Evolutionary conservation across 148 eudicot genomes (phyloP).

Genomic region (Selenicereus undatus): DNA sequence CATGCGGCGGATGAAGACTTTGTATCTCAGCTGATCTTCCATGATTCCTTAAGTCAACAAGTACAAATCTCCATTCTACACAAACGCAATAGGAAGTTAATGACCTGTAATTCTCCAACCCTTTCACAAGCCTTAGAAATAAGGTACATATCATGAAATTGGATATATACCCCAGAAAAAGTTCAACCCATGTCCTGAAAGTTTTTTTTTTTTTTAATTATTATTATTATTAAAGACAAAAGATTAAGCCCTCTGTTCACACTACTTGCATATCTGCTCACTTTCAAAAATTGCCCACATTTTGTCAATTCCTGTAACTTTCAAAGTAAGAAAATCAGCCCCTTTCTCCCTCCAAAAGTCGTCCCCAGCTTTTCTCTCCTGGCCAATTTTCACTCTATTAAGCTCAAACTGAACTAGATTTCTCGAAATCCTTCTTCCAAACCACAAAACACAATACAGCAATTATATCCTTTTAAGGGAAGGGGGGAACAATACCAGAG

Average conservation of each 20-base stretch:
- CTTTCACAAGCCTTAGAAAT: neutral
- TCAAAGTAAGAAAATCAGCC: neutral
- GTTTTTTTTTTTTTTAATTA: too few relatives aligned
- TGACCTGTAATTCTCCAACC: neutral
- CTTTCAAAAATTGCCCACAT: neutral
- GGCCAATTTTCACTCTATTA: neutral
- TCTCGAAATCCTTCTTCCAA: neutral
- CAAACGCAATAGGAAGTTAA: neutral
- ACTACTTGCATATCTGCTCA: too few relatives aligned
- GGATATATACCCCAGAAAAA: neutral
- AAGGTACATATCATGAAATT: neutral
- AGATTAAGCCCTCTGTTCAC: neutral
- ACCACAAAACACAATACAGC: neutral
- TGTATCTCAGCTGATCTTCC: slow-evolving; percentile 73
- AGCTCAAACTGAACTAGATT: neutral
- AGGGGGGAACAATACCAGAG: slow-evolving; percentile 9
- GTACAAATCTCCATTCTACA: slow-evolving; percentile 84
- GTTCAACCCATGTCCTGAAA: neutral
- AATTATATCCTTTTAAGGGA: too few relatives aligned
- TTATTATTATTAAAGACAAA: neutral
- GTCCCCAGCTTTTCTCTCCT: neutral
- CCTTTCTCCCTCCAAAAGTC: neutral
- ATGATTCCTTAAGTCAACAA: slow-evolving; percentile 87
- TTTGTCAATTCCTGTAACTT: neutral
- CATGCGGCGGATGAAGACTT: slow-evolving; percentile 63